Evolutionary conservation across 352 stramenopile genomes (phyloP).

Genomic region (Phytophthora sansomeana): DNA sequence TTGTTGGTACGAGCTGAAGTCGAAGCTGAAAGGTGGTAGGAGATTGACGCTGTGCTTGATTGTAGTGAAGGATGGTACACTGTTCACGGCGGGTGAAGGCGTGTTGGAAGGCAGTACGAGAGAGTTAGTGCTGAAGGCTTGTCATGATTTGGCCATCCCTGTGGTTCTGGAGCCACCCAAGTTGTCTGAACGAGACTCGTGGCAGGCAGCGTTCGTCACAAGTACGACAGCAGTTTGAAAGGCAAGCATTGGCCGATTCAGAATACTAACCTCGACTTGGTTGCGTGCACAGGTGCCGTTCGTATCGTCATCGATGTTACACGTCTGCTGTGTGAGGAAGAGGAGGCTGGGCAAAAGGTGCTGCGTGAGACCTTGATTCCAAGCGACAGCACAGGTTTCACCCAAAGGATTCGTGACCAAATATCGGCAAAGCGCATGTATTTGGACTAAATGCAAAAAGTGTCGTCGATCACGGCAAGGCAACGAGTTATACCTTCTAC

Average conservation of each 20-base stretch:
- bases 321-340: conserved; percentile 23
- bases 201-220: conserved; percentile 79
- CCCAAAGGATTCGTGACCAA: conserved; percentile 34
- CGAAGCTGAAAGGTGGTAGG: not conserved
- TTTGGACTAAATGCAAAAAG: conserved; percentile 18
- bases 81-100: conserved; percentile 56
- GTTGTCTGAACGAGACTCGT: conserved; percentile 56
- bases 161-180: conserved; percentile 62
- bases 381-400: conserved; percentile 25
- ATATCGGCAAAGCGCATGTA: conserved; percentile 31
- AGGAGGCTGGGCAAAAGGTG: not conserved
- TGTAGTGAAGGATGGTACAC: conserved; percentile 48
- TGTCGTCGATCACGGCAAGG: not conserved
- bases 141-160: conserved; percentile 59
- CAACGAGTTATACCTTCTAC: not conserved
- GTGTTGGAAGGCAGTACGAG: conserved; percentile 72
- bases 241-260: not conserved
- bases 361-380: conserved; percentile 28
- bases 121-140: conserved; percentile 69
- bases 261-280: not conserved
- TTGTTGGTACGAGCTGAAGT: conserved; percentile 53
- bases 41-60: conserved; percentile 9
- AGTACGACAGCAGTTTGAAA: conserved; percentile 43
- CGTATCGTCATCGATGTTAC: conserved; percentile 43
- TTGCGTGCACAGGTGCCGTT: conserved; percentile 26